Conservation (phyloP, 345 rosid genomes). For the Reutealis trisperma region DNA sequence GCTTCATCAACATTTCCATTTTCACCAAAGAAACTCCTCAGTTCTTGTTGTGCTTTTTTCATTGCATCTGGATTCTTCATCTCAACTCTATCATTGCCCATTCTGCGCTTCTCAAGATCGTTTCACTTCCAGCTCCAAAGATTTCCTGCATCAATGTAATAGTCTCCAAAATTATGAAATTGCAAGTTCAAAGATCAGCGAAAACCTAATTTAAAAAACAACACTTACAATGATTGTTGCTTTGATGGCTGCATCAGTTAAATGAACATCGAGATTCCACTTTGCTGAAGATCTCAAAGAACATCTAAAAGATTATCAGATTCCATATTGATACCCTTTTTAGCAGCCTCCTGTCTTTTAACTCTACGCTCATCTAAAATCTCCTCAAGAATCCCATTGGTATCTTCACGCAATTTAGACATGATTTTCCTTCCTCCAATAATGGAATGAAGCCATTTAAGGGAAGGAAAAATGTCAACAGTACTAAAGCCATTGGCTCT, state of each 20-base stretch:
- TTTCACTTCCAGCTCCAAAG: constrained; percentile 16
- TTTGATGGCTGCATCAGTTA: constrained; percentile 28
- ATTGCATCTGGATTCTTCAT: constrained; percentile 9
- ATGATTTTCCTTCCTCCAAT: not conserved
- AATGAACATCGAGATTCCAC: constrained; percentile 17
- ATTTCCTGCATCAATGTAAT: constrained; percentile 1
- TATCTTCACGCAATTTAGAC: not conserved
- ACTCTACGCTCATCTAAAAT: constrained; percentile 35
- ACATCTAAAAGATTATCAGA: constrained; percentile 35
- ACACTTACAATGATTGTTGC: constrained; percentile 21
- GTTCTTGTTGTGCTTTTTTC: constrained; percentile 14
- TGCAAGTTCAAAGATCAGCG: too few relatives aligned
- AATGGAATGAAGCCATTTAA: not conserved
- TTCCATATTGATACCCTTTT: not conserved
- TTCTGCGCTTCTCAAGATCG: not conserved
- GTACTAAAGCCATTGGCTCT: constrained; percentile 22
- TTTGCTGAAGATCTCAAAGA: constrained; percentile 32
- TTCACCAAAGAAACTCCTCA: constrained; percentile 7
- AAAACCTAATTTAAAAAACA: too few relatives aligned
- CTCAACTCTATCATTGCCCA: constrained; percentile 23
- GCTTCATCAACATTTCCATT: not conserved
- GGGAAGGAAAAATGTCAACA: constrained; percentile 16
- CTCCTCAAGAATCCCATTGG: constrained; percentile 19
- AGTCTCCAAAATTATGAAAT: not conserved
- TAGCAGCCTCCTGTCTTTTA: too few relatives aligned